Evolutionary conservation across 257 asterid genomes (phyloP).

Genomic region (Capsicum chinense): DNA sequence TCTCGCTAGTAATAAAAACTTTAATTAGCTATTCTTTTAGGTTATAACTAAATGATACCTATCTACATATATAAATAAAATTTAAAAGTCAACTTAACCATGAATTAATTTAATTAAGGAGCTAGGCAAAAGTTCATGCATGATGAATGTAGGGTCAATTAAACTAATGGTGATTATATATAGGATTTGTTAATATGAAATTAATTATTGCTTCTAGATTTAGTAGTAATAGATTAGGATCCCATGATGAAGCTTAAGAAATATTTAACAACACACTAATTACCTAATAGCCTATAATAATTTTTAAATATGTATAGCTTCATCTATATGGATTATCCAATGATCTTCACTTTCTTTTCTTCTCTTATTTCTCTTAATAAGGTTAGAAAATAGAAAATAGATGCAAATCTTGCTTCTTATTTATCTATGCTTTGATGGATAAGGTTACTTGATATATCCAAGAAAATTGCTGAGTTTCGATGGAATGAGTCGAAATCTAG

Average conservation of each 20-base stretch:
- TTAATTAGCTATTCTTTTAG: background rate
- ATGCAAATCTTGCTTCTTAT: background rate
- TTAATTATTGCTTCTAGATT: constrained; percentile 36
- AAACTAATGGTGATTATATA: constrained; percentile 27
- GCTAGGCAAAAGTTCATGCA: constrained; percentile 41
- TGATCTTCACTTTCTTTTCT: constrained; percentile 35
- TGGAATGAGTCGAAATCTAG: fast-evolving
- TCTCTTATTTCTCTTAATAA: constrained; percentile 29
- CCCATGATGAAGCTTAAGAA: constrained; percentile 35
- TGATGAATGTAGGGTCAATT: constrained; percentile 42
- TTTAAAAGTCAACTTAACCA: constrained; percentile 14
- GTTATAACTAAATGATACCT: background rate
- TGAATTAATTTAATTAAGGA: constrained; percentile 3
- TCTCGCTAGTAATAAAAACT: background rate
- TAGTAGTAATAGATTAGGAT: constrained; percentile 42
- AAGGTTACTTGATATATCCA: background rate
- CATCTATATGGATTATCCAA: constrained; percentile 38
- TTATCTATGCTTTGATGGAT: background rate
- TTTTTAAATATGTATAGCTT: constrained; percentile 30
- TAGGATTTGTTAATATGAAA: constrained; percentile 41
- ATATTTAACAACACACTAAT: constrained; percentile 28
- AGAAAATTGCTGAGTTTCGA: background rate
- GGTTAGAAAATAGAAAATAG: constrained; percentile 27
- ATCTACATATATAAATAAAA: background rate
- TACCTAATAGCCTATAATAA: constrained; percentile 33